These are phyloP conservation scores for Chlorella sp. DNA, from an alignment of 139 green algal genomes.

Conservation along the genomic window DNA sequence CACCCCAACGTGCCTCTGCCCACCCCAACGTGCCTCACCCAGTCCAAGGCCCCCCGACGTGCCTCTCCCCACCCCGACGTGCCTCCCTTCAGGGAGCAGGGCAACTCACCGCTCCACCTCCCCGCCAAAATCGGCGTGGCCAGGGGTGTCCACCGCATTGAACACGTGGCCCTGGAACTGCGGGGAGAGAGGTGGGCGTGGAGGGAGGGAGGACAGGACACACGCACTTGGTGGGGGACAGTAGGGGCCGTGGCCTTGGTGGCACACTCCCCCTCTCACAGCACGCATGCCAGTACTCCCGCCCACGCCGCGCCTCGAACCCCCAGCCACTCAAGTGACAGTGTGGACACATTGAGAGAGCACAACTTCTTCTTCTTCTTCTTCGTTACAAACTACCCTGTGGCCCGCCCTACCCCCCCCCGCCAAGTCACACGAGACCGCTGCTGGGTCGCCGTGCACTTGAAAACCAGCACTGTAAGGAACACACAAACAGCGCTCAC, in stretches of 20 bases:
- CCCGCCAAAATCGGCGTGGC: constrained; percentile 94
- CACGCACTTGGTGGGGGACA: neutral
- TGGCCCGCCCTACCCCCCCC: too few relatives aligned
- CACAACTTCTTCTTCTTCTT: too few relatives aligned
- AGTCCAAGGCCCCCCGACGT: neutral
- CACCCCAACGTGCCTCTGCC: too few relatives aligned
- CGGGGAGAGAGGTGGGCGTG: neutral
- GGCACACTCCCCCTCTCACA: neutral
- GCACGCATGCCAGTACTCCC: neutral
- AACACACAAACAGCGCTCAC: neutral
- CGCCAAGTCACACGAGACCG: too few relatives aligned
- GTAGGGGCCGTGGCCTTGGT: neutral
- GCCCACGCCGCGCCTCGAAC: too few relatives aligned
- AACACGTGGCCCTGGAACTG: constrained; percentile 64
- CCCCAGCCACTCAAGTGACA: too few relatives aligned
- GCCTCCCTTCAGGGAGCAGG: neutral
- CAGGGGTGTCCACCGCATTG: constrained; percentile 93
- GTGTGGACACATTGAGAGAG: too few relatives aligned
- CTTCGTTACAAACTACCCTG: too few relatives aligned
- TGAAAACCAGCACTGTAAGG: too few relatives aligned
- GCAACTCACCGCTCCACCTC: constrained; percentile 84
- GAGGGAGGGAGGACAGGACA: neutral
- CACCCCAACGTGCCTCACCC: too few relatives aligned
- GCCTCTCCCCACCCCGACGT: neutral
- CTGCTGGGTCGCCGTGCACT: too few relatives aligned